Conservation (phyloP, 208 protist species). For the Leishmania guyanensis region DNA sequence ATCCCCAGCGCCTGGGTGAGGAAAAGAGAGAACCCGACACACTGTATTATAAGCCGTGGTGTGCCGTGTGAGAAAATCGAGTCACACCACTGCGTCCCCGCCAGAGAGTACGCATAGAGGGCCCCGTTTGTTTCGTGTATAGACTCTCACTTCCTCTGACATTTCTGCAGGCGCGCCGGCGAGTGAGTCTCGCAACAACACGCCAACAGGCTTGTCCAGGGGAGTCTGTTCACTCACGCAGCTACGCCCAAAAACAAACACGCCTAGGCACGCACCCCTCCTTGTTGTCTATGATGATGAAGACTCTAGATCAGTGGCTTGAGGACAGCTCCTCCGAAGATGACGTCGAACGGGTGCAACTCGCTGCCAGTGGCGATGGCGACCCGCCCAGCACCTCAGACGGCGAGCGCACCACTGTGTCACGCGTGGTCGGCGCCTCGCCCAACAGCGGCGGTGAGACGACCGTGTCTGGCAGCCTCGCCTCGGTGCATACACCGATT, state of each 20-base stretch:
- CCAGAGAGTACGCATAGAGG: not conserved
- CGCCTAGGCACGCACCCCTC: not conserved
- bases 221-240: not conserved
- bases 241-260: not conserved
- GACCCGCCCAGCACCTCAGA: conserved; percentile 17
- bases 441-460: conserved; percentile 11
- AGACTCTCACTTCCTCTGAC: conserved; percentile 5
- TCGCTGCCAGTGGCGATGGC: conserved; percentile 12
- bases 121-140: not conserved
- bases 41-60: not conserved
- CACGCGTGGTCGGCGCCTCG: conserved; percentile 1
- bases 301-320: conserved; percentile 73
- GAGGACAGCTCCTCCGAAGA: conserved; percentile 38
- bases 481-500: conserved; percentile 26
- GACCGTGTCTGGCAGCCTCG: conserved; percentile 16
- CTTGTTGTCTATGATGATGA: conserved; percentile 34
- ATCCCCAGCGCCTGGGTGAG: not conserved
- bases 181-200: not conserved
- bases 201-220: not conserved
- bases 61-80: not conserved
- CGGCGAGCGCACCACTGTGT: conserved; percentile 10
- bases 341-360: conserved; percentile 17
- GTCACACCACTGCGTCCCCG: not conserved
- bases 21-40: too few species aligned
- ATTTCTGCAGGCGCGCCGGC: not conserved